A percentile compares a stretch with the other conserved stretches of the same genome.
phyloP scores from a whole-genome alignment of 2,329 filamentous ascomycete species.

The Cercospora zeina region DNA sequence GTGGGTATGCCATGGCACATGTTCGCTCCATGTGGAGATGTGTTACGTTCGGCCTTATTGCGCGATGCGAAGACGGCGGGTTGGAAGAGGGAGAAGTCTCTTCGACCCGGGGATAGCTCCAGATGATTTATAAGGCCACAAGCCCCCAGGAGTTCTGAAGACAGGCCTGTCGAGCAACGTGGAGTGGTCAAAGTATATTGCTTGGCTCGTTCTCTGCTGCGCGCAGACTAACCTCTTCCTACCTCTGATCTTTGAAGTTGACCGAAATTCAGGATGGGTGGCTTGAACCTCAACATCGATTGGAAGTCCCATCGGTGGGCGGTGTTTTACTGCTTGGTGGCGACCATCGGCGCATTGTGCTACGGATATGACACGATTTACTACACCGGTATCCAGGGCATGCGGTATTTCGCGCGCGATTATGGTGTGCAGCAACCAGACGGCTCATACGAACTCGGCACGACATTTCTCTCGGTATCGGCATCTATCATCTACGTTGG shows the following conservation, averaged over 20 bases:
- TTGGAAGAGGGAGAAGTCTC: not conserved
- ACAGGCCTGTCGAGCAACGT: not conserved
- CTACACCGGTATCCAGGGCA: slow-evolving; percentile 31
- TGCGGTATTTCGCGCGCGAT: slow-evolving; percentile 27
- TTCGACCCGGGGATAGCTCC: not conserved
- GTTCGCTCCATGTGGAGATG: slow-evolving; percentile 5
- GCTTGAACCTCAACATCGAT: slow-evolving; percentile 29
- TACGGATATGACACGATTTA: slow-evolving; percentile 32
- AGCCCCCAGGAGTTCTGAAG: not conserved
- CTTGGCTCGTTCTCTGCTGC: not conserved
- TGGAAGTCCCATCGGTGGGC: slow-evolving; percentile 29
- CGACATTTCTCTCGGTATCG: slow-evolving; percentile 28
- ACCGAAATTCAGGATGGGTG: slow-evolving; percentile 18
- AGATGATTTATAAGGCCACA: not conserved
- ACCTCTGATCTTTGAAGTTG: not conserved
- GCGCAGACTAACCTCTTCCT: not conserved
- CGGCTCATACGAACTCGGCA: slow-evolving; percentile 25
- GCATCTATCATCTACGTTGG: slow-evolving; percentile 32
- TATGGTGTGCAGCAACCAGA: slow-evolving; percentile 23
- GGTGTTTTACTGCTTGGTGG: slow-evolving; percentile 29
- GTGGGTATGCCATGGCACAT: slow-evolving; percentile 3
- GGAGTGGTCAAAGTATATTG: not conserved
- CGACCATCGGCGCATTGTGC: slow-evolving; percentile 29
- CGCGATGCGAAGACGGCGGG: not conserved
- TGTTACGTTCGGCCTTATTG: not conserved